phyloP scores from a whole-genome alignment of 768 basidiomycete species.

The Boletus rufocinnamomeus region DNA sequence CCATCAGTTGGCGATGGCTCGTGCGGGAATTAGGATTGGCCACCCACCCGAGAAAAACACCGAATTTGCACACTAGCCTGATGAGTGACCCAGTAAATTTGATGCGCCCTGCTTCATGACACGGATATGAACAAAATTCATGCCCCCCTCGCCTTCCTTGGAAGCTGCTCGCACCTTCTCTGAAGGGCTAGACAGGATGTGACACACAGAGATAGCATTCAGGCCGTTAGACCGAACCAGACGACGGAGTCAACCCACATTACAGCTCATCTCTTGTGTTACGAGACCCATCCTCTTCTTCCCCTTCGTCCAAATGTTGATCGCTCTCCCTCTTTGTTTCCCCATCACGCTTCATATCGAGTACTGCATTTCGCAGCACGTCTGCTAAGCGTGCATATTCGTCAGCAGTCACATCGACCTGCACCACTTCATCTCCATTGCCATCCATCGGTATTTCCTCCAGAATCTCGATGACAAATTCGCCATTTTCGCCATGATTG shows the following conservation, averaged over 20 bases:
- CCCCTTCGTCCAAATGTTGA: slow-evolving; percentile 32
- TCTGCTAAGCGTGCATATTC: slow-evolving; percentile 49
- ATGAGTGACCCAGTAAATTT: slow-evolving; percentile 8
- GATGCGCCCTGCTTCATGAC: slow-evolving; percentile 24
- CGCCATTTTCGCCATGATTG: slow-evolving; percentile 44
- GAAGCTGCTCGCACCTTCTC: slow-evolving; percentile 2
- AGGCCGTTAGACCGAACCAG: slow-evolving; percentile 15
- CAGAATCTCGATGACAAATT: slow-evolving; percentile 44
- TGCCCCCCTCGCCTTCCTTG: slow-evolving; percentile 6
- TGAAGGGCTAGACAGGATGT: slow-evolving; percentile 11
- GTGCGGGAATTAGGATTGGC: slow-evolving; percentile 26
- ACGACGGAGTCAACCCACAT: slow-evolving; percentile 28
- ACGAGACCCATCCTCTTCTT: slow-evolving; percentile 35
- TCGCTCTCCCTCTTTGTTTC: slow-evolving; percentile 22
- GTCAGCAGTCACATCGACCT: slow-evolving; percentile 37
- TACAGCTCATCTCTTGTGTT: slow-evolving; percentile 35
- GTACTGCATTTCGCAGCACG: slow-evolving; percentile 54
- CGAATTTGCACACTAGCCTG: slow-evolving; percentile 11
- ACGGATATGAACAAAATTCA: slow-evolving; percentile 27
- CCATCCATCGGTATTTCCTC: slow-evolving; percentile 46
- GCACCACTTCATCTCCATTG: slow-evolving; percentile 22
- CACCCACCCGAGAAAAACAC: slow-evolving; percentile 9
- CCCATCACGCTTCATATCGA: slow-evolving; percentile 45
- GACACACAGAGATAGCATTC: slow-evolving; percentile 17
- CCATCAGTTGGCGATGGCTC: slow-evolving; percentile 5